phyloP scores from a whole-genome alignment of 2,329 filamentous ascomycete species.

The Botryosphaeria dothidea region DNA sequence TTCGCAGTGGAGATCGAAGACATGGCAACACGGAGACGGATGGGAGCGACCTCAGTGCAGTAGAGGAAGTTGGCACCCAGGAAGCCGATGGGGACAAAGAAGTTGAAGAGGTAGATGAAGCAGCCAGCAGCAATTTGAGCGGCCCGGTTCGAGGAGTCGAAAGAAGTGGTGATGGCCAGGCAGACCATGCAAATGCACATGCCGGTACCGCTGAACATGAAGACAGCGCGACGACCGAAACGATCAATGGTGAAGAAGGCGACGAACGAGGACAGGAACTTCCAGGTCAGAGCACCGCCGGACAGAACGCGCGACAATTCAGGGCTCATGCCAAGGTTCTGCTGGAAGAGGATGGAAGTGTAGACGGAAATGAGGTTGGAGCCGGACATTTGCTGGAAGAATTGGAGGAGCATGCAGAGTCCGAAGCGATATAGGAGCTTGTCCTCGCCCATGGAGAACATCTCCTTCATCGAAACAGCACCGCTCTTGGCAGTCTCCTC shows the following conservation, averaged over 20 bases:
- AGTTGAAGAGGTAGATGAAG: slow-evolving; percentile 62
- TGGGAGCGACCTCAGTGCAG: slow-evolving; percentile 59
- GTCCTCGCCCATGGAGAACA: slow-evolving; percentile 53
- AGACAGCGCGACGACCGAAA: slow-evolving; percentile 52
- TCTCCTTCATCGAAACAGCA: slow-evolving; percentile 42
- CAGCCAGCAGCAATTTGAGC: slow-evolving; percentile 56
- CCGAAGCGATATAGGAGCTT: slow-evolving; percentile 54
- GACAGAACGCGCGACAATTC: slow-evolving; percentile 46
- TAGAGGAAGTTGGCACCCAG: slow-evolving; percentile 63
- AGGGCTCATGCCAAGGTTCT: slow-evolving; percentile 37
- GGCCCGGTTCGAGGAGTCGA: slow-evolving; percentile 45
- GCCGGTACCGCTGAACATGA: slow-evolving; percentile 54
- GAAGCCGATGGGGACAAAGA: slow-evolving; percentile 62
- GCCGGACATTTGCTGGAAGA: slow-evolving; percentile 54
- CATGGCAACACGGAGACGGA: slow-evolving; percentile 55
- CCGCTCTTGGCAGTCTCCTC: slow-evolving; percentile 43
- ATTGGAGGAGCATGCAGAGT: slow-evolving; percentile 53
- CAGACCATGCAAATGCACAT: slow-evolving; percentile 59
- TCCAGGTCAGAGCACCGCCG: slow-evolving; percentile 56
- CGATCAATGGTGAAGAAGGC: slow-evolving; percentile 55
- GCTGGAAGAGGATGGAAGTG: slow-evolving; percentile 31
- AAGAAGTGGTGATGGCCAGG: slow-evolving; percentile 55
- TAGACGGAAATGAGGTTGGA: slow-evolving; percentile 53
- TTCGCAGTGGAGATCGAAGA: slow-evolving; percentile 58
- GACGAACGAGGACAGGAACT: slow-evolving; percentile 55